Evolutionary conservation across 495 filamentous ascomycete species (phyloP), one percentile per base, ranked within the genome.

Genomic region (Recurvomyces mirabilis): DNA sequence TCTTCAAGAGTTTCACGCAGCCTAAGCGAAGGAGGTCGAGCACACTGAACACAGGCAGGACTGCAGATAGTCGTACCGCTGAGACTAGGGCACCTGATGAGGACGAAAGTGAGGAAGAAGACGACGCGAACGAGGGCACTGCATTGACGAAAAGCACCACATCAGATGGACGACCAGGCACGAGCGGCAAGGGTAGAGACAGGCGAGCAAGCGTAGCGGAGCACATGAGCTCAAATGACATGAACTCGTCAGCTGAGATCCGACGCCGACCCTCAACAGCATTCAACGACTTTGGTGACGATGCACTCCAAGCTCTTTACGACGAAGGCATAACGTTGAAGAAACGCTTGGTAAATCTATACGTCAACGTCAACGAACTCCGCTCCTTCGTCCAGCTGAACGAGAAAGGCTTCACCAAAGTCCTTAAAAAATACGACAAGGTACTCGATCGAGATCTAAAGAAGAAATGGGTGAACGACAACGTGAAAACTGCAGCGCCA

Each of bases 401-500:
- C 68, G 80, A 78, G 64, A 99, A 91, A 0, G 91, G 91, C 2
- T 99, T 99, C 64, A 73, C 77, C 31, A 99, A 99, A 64, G 87
- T 87, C 3, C 64, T 94, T 52, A 99, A 99, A 68, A 99, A 99
- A 61, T 99, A 91, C 58, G 91, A 99, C 68, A 99, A 99, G 70
- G 95, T 82, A 39, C 66, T 91, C 23, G 80, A 95, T 58, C 79
- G 79, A 28, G 78, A 74, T 40, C 67, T 96, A 17, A 84, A 85
- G 37, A 59, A 71, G 12, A 67, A 70, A 43, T 99, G 94, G 58
- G 74, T 95, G 49, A 70, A 74, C 45, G 60, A 74, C n/a, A 68
- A 66, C 40, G 84, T 96, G 35, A 69, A 79, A 32, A 63, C 74
- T 2, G 78, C 85, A 0, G 78, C 84, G 54, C 81, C 85, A 15